These are phyloP conservation scores for Botryococcus braunii DNA, from an alignment of 163 green algal genomes.

Conservation along the genomic window DNA sequence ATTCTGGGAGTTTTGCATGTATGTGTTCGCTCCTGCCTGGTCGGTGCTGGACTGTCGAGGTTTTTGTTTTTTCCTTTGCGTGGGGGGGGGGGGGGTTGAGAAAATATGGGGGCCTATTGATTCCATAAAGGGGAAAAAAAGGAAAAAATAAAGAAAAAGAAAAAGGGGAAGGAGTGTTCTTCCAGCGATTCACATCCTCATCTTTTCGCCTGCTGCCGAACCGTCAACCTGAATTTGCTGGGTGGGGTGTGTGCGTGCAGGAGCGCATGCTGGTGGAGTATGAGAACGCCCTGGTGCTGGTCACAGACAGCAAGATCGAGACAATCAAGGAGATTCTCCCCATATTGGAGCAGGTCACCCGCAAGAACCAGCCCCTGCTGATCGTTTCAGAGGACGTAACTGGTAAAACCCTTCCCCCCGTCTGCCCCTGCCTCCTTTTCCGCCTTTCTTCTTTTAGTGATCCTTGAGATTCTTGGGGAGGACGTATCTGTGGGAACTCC, in stretches of 20 bases:
- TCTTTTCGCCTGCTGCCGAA: too few relatives aligned
- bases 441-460: too few relatives aligned
- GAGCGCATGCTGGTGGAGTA: slow-evolving; percentile 90
- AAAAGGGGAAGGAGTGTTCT: too few relatives aligned
- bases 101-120: too few relatives aligned
- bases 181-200: too few relatives aligned
- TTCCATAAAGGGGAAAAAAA: too few relatives aligned
- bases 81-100: too few relatives aligned
- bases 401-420: slow-evolving; percentile 5
- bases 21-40: neutral
- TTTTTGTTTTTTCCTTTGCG: too few relatives aligned
- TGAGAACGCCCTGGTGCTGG: slow-evolving; percentile 82
- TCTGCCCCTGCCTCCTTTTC: neutral
- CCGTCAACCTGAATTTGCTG: too few relatives aligned
- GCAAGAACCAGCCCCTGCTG: slow-evolving; percentile 72
- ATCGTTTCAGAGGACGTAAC: slow-evolving; percentile 92
- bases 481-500: too few relatives aligned
- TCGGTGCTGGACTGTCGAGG: neutral
- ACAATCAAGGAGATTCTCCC: slow-evolving; percentile 62
- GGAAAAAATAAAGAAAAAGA: too few relatives aligned
- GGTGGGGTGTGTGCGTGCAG: slow-evolving; percentile 10
- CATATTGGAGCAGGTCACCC: slow-evolving; percentile 72
- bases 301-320: slow-evolving; percentile 89
- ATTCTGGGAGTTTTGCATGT: neutral
- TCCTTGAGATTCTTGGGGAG: too few relatives aligned